phyloP scores from a whole-genome alignment of 495 filamentous ascomycete species.

The Penicilliopsis zonata region DNA sequence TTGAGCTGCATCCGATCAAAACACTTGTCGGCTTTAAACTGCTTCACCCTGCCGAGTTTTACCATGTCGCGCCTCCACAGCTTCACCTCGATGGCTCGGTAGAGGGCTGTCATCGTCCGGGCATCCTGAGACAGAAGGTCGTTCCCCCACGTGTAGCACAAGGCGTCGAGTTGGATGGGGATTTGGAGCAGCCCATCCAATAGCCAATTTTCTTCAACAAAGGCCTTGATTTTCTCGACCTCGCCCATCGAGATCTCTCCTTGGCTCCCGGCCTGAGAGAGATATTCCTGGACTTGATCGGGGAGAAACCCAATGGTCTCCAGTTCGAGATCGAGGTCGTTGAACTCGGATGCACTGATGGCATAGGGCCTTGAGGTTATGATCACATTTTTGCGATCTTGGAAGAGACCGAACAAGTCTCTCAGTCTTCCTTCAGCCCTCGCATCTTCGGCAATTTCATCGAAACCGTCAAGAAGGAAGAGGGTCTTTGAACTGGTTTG shows the following conservation, averaged over 20 bases:
- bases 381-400: too few relatives aligned
- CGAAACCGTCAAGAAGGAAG: conserved; percentile 27
- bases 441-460: too few relatives aligned
- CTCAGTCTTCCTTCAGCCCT: too few relatives aligned
- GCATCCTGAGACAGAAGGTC: conserved; percentile 2
- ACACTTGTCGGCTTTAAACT: too few relatives aligned
- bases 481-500: conserved; percentile 8
- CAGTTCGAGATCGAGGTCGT: conserved; percentile 2
- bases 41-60: too few relatives aligned
- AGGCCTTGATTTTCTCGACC: conserved; percentile 27
- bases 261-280: too few relatives aligned
- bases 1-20: neutral
- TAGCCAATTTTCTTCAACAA: conserved; percentile 17
- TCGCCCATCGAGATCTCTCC: too few relatives aligned
- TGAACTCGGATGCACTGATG: neutral
- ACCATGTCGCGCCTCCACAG: conserved; percentile 30
- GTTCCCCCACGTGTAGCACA: conserved; percentile 28
- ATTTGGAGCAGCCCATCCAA: conserved; percentile 29
- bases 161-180: conserved; percentile 34
- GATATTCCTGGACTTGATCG: conserved; percentile 1
- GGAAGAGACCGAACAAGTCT: too few relatives aligned
- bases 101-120: conserved; percentile 30
- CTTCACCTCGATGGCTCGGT: conserved; percentile 22
- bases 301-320: conserved; percentile 3
- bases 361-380: conserved; percentile 3